Evolutionary conservation across 169 alveolate genomes (phyloP).

Genomic region (Theileria annulata): DNA sequence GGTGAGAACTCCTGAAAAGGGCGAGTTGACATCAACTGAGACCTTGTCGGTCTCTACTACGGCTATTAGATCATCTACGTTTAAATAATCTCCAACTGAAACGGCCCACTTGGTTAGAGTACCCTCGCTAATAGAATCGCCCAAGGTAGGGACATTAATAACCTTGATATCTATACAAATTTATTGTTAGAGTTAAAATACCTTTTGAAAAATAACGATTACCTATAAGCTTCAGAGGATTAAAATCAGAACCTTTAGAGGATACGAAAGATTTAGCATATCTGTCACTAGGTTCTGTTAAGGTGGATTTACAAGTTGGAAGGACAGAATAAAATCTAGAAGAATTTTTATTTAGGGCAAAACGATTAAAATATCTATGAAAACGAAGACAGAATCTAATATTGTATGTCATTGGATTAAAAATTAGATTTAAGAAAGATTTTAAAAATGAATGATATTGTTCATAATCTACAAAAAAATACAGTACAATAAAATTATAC

Average conservation of each 20-base stretch:
- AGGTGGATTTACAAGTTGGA: background rate
- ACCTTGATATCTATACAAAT: conserved; percentile 41
- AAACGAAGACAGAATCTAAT: too few relatives aligned
- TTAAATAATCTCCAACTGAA: conserved; percentile 87
- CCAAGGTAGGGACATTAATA: conserved; percentile 80
- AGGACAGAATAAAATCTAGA: conserved; percentile 4
- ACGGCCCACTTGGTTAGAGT: conserved; percentile 80
- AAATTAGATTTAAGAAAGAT: too few relatives aligned
- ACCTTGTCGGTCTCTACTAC: conserved; percentile 94
- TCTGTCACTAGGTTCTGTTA: background rate
- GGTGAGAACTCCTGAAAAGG: conserved; percentile 79
- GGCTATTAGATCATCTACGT: conserved; percentile 89
- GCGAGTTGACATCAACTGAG: conserved; percentile 88
- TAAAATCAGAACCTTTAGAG: background rate
- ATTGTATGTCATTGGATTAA: too few relatives aligned
- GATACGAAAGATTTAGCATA: background rate
- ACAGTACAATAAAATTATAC: too few relatives aligned
- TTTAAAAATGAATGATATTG: too few relatives aligned
- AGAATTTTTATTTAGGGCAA: background rate
- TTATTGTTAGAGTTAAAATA: background rate
- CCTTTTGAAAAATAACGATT: conserved; percentile 26
- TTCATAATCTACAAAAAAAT: too few relatives aligned
- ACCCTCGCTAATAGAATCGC: conserved; percentile 88
- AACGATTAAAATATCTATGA: background rate
- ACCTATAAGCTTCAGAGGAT: background rate